Base-by-base conservation (phyloP, 441 rosid species). In the Kokia cookei region DNA sequence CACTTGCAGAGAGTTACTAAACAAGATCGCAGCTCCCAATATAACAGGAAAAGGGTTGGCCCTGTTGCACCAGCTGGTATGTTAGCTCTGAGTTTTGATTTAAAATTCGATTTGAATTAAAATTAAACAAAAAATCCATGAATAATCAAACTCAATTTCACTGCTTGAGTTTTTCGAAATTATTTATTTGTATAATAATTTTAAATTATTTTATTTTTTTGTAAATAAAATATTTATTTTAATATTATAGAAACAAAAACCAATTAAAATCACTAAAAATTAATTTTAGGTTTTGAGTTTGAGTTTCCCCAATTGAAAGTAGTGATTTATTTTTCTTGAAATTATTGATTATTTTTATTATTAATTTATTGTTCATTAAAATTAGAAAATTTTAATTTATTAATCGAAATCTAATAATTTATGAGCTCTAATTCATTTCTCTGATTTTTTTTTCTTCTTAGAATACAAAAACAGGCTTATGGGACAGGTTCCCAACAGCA, bases 401-500 rank as follows among this genome's bases (percentile, higher is more conserved):
- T 29, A 4, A 29, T 29, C 5, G 35, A 4, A 29, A 29, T 29
- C 35, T 29, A 29, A 29, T 4, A 4, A 29, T 32, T 32, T 32
- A 32, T 32, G 6, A 32, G 37, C 37, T 4, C 6, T 32, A 4
- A 4, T 32, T 32, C 4, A 54, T 65, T 7, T 58, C 63, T 47
- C 47, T 73, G 19, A 35, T 32, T 17, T 50, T 27, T 11, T 53
- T 2, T 19, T 19, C 22, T 19, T 26, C 45, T 19, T 40, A 50
- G 4, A 4, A 2, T 48, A 27, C 35, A 12, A 45, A 48, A 50
- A 2, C 84, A 93, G 90, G 87, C 48, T 62, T 85, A 64, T 84
- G 87, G 92, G 90, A 86, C 78, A 79, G 91, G 65, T 89, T 84
- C 67, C 89, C 94, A 26, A 79, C 89, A 1, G 87, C 87, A 3